A percentile compares a stretch with the other conserved stretches of the same genome.
Conservation (phyloP, 495 filamentous ascomycete genomes). For the Neurospora discreta region DNA sequence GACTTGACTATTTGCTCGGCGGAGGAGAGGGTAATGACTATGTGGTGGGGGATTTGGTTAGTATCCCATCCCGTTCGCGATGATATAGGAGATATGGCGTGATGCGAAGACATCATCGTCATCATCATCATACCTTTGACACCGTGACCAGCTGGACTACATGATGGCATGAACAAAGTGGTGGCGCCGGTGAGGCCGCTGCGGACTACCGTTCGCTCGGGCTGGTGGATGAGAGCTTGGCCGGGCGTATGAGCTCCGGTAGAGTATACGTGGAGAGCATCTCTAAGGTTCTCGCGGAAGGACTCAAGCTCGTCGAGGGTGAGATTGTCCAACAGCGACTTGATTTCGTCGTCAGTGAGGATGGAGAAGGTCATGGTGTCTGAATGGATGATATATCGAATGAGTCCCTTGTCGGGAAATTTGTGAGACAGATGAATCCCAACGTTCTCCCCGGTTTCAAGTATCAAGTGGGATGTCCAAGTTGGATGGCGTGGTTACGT, state of each 20-base stretch:
- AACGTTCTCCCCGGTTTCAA: neutral
- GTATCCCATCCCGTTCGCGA: neutral
- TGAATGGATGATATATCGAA: neutral
- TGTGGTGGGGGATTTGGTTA: neutral
- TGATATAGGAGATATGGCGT: neutral
- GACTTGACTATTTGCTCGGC: slow-evolving; percentile 1
- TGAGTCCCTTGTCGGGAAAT: neutral
- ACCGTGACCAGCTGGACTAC: slow-evolving; percentile 32
- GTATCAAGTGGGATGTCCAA: neutral
- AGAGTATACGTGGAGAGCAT: slow-evolving; percentile 74
- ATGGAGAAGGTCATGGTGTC: slow-evolving; percentile 62
- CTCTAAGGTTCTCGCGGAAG: slow-evolving; percentile 54
- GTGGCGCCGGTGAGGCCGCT: slow-evolving; percentile 57
- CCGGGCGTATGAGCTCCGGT: slow-evolving; percentile 46
- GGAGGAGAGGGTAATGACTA: slow-evolving; percentile 30
- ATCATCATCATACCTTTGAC: slow-evolving; percentile 43
- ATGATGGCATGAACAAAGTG: slow-evolving; percentile 88
- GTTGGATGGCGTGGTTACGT: neutral
- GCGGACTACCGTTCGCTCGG: slow-evolving; percentile 60
- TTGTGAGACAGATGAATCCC: neutral
- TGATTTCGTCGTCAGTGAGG: slow-evolving; percentile 61
- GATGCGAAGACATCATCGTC: slow-evolving; percentile 1
- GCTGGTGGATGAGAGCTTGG: slow-evolving; percentile 51
- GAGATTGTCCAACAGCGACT: slow-evolving; percentile 58
- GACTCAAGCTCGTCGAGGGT: slow-evolving; percentile 53